phyloP scores from a whole-genome alignment of 2,329 filamentous ascomycete genomes.

The Colletotrichum abscissum region DNA sequence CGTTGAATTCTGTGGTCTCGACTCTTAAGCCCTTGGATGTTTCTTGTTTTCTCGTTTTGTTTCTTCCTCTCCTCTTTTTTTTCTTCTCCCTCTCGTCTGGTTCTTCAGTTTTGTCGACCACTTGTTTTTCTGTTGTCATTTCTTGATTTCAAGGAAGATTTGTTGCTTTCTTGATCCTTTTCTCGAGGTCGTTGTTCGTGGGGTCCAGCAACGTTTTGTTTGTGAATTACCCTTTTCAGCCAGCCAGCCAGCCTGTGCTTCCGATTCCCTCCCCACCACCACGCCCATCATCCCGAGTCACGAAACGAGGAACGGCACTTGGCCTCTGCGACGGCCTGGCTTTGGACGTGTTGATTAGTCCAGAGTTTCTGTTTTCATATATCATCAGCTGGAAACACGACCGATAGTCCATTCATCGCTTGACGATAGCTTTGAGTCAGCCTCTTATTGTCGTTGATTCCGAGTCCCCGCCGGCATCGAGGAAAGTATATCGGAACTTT shows the following conservation, averaged over 20 bases:
- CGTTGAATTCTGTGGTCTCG: neutral
- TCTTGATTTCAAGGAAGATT: neutral
- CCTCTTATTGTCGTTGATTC: neutral
- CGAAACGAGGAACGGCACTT: neutral
- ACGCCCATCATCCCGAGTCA: neutral
- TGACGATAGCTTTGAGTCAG: neutral
- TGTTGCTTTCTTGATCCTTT: neutral
- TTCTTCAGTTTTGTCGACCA: neutral
- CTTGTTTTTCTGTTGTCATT: neutral
- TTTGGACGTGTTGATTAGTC: neutral
- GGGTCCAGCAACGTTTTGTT: no score
- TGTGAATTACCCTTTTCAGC: neutral
- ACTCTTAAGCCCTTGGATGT: neutral
- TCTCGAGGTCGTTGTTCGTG: neutral
- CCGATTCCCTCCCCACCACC: neutral
- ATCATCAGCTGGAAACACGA: neutral
- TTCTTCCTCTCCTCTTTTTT: neutral
- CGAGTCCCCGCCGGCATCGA: neutral
- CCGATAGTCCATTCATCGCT: neutral
- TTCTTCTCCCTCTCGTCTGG: neutral
- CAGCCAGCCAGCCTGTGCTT: conserved; percentile 29
- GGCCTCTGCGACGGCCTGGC: neutral
- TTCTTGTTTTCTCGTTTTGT: neutral
- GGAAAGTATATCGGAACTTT: neutral
- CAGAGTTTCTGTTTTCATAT: neutral